Evolutionary conservation across 805 yeast genomes (phyloP).

Genomic region (Candida boidinii): DNA sequence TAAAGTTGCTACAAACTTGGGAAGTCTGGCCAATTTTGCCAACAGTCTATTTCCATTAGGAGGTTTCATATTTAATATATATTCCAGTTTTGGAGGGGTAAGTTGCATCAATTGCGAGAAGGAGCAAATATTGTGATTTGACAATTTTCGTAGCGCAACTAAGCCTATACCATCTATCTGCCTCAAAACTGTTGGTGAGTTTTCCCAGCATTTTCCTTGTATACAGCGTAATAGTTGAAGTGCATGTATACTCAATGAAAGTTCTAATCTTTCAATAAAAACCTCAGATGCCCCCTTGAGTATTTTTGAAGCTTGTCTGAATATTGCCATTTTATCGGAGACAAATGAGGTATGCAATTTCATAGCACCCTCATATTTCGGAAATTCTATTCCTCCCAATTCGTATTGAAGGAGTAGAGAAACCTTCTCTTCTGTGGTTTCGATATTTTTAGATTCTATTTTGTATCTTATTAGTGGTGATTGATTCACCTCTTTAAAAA

Average conservation of each 20-base stretch:
- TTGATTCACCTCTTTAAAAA: constrained; percentile 34
- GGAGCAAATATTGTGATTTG: constrained; percentile 23
- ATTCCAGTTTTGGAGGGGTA: constrained; percentile 29
- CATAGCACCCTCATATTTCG: constrained; percentile 31
- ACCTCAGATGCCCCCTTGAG: constrained; percentile 36
- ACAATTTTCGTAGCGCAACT: constrained; percentile 29
- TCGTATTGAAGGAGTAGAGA: constrained; percentile 39
- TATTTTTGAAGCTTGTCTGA: constrained; percentile 34
- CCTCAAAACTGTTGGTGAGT: constrained; percentile 31
- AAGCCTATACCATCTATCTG: constrained; percentile 41
- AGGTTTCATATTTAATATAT: constrained; percentile 30
- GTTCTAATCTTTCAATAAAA: constrained; percentile 32
- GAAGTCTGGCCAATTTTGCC: no score
- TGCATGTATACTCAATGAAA: constrained; percentile 29
- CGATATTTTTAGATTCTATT: constrained; percentile 20
- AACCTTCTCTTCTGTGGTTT: constrained; percentile 27
- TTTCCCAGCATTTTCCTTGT: constrained; percentile 43
- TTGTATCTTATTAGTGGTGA: constrained; percentile 31
- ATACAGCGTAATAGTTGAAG: constrained; percentile 31
- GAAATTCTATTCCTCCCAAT: constrained; percentile 40
- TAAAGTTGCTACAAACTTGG: no score
- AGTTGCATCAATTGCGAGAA: constrained; percentile 24
- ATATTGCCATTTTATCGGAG: constrained; percentile 35
- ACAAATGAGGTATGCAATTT: constrained; percentile 30
- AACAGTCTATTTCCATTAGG: no score